Evolutionary conservation across 2,329 filamentous ascomycete species (phyloP).

Genomic region (Aspergillus versicolor): DNA sequence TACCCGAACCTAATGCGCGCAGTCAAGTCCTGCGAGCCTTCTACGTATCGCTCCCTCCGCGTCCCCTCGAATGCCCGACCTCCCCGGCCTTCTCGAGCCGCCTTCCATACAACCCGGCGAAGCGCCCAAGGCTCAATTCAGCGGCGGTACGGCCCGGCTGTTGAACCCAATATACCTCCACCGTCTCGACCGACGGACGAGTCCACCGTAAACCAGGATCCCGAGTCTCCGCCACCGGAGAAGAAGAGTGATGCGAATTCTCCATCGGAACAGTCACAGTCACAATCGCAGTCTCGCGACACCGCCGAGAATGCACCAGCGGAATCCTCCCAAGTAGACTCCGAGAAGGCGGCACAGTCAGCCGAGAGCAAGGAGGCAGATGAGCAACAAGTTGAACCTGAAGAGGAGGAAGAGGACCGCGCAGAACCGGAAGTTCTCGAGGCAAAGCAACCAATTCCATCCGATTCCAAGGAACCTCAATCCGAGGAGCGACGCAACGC

Average conservation of each 20-base stretch:
- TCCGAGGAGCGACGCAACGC: constrained; percentile 6
- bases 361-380: constrained; percentile 13
- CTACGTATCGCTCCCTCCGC: constrained; percentile 44
- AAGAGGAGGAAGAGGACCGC: constrained; percentile 22
- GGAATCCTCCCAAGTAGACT: constrained; percentile 12
- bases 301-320: constrained; percentile 5
- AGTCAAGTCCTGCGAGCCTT: constrained; percentile 50
- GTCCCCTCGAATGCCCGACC: constrained; percentile 27
- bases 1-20: constrained; percentile 67
- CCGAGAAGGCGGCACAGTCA: constrained; percentile 16
- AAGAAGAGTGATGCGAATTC: constrained; percentile 13
- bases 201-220: constrained; percentile 12
- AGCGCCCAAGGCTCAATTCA: constrained; percentile 41
- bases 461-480: constrained; percentile 12
- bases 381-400: constrained; percentile 17
- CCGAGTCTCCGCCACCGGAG: constrained; percentile 2
- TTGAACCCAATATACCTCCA: constrained; percentile 42
- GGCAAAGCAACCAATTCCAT: not conserved
- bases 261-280: constrained; percentile 16
- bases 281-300: constrained; percentile 7
- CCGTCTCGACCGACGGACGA: constrained; percentile 32
- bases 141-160: constrained; percentile 48
- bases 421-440: constrained; percentile 13
- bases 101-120: constrained; percentile 38
- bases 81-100: constrained; percentile 17